These are phyloP conservation scores for Vitis cinerea DNA, from an alignment of 164 flowering plant species.

Conservation along the genomic window DNA sequence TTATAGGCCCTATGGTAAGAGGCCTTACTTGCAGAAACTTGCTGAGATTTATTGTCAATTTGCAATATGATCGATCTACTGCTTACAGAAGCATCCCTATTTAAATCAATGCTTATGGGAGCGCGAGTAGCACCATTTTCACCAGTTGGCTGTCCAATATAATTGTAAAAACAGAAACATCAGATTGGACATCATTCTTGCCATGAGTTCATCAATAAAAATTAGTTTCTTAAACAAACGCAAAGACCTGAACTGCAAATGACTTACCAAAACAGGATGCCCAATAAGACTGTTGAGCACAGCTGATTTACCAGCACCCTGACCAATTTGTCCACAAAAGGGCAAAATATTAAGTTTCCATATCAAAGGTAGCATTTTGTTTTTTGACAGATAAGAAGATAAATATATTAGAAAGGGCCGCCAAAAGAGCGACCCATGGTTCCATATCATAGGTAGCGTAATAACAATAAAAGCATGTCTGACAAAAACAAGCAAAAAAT, in stretches of 20 bases:
- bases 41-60: constrained; percentile 91
- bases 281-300: constrained; percentile 93
- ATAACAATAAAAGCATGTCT: too few species aligned
- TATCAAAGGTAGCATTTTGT: too few species aligned
- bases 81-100: constrained; percentile 70
- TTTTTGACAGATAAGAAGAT: too few species aligned
- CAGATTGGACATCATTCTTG: background rate
- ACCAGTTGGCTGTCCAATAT: constrained; percentile 79
- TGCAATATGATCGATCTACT: constrained; percentile 77
- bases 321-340: too few species aligned
- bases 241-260: background rate
- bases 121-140: constrained; percentile 99
- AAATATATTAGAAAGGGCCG: too few species aligned
- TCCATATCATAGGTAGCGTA: too few species aligned
- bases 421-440: too few species aligned
- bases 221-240: background rate
- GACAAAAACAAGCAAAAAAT: too few species aligned
- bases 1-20: background rate
- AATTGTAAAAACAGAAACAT: background rate
- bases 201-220: background rate
- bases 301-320: constrained; percentile 96
- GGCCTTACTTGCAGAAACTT: constrained; percentile 92
- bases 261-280: constrained; percentile 91
- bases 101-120: constrained; percentile 81
- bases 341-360: too few species aligned